These are phyloP conservation scores for Nidula niveotomentosa DNA, from an alignment of 1,284 basidiomycete genomes.

Conservation along the genomic window DNA sequence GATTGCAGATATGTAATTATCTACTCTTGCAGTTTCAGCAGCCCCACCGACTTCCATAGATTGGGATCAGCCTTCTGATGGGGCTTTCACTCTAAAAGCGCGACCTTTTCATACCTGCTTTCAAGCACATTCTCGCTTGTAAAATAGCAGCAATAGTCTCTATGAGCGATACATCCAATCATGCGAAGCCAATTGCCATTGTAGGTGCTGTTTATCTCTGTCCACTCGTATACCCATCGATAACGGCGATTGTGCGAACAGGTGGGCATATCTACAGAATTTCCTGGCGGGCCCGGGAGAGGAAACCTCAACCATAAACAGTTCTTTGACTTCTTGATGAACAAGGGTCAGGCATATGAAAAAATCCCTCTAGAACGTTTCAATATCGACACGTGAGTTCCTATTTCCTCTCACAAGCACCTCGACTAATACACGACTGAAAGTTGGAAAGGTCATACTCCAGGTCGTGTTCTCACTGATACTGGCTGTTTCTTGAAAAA, in stretches of 20 bases:
- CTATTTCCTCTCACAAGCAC: background rate
- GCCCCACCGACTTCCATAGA: too few relatives aligned
- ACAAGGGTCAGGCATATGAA: conserved; percentile 31
- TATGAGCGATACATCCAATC: too few relatives aligned
- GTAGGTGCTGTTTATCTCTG: background rate
- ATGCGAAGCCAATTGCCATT: background rate
- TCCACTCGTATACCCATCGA: background rate
- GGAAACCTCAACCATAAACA: conserved; percentile 31
- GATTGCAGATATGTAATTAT: too few relatives aligned
- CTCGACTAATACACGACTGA: background rate
- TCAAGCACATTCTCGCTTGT: too few relatives aligned
- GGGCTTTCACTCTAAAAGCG: too few relatives aligned
- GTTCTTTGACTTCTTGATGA: conserved; percentile 37
- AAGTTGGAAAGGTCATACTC: conserved; percentile 21
- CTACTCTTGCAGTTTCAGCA: too few relatives aligned
- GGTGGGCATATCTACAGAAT: conserved; percentile 37
- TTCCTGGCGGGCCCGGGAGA: conserved; percentile 28
- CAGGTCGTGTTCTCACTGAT: conserved; percentile 24
- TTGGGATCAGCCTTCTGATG: too few relatives aligned
- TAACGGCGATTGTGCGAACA: conserved; percentile 7
- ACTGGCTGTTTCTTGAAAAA: conserved; percentile 37
- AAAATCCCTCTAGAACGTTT: conserved; percentile 30
- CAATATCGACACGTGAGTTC: conserved; percentile 26
- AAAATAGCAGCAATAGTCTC: too few relatives aligned
- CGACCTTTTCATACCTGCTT: too few relatives aligned